Conservation (phyloP, 805 yeast genomes). For the Brettanomyces bruxellensis region DNA sequence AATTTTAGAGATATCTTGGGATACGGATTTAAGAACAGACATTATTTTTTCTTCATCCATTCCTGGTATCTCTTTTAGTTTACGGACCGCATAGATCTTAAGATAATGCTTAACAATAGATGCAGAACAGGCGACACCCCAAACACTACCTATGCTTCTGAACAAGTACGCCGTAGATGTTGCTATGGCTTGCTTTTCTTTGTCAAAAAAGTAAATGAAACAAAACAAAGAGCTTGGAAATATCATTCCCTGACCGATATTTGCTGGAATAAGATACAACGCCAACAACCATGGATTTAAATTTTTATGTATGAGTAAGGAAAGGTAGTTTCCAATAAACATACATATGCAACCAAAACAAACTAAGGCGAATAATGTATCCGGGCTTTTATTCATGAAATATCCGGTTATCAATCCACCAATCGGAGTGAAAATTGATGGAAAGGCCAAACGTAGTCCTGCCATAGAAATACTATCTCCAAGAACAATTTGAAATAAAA, state of each 20-base stretch:
- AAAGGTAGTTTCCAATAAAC: conserved; percentile 28
- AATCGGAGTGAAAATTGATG: conserved; percentile 33
- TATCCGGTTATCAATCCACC: conserved; percentile 33
- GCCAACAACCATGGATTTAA: conserved; percentile 21
- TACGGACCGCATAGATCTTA: not conserved
- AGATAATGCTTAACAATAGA: conserved; percentile 8
- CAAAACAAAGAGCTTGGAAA: conserved; percentile 29
- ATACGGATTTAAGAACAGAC: not conserved
- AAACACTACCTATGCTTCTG: conserved; percentile 32
- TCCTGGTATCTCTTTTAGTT: not conserved
- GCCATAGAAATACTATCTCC: conserved; percentile 32
- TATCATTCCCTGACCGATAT: conserved; percentile 31
- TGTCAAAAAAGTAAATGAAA: conserved; percentile 26
- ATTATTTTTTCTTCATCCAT: not conserved
- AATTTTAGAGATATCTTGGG: not conserved
- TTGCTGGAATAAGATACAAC: conserved; percentile 26
- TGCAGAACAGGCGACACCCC: conserved; percentile 28
- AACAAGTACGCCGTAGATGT: conserved; percentile 30
- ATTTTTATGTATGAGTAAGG: conserved; percentile 15
- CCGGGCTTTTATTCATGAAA: conserved; percentile 25
- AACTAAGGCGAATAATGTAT: conserved; percentile 21
- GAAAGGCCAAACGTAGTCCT: conserved; percentile 32
- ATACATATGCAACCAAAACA: conserved; percentile 26
- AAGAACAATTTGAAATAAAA: conserved; percentile 32
- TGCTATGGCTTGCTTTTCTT: conserved; percentile 28